Evolutionary conservation across 2,329 filamentous ascomycete genomes (phyloP).

Genomic region (Fusarium sp.): DNA sequence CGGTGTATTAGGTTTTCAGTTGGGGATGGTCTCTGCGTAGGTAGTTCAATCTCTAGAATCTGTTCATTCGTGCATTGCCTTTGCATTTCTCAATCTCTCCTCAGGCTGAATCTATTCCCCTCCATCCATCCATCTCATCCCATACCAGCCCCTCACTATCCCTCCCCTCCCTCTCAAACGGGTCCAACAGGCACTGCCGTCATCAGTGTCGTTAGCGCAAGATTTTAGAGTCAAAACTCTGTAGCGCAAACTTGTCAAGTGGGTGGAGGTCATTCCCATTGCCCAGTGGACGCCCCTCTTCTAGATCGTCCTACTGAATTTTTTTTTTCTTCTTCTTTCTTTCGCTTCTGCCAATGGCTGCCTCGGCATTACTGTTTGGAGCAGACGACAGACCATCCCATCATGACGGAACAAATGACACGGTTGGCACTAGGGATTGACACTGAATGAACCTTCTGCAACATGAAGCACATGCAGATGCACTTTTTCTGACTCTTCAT

Average conservation of each 20-base stretch:
- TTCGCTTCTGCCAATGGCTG: conserved; percentile 32
- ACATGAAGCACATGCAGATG: conserved; percentile 28
- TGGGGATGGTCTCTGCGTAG: neutral
- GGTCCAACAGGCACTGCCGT: conserved; percentile 38
- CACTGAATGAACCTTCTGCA: conserved; percentile 21
- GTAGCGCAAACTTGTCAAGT: conserved; percentile 23
- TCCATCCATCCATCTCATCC: neutral
- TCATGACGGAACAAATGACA: neutral
- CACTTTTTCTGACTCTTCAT: conserved; percentile 6
- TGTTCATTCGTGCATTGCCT: neutral
- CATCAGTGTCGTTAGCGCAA: conserved; percentile 40
- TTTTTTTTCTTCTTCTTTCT: conserved; percentile 17
- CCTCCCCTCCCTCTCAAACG: conserved; percentile 13
- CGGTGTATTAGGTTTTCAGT: neutral
- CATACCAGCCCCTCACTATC: conserved; percentile 25
- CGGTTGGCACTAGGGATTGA: neutral
- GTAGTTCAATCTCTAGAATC: neutral
- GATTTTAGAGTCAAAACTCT: conserved; percentile 38
- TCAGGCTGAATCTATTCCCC: conserved; percentile 2
- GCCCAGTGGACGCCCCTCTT: conserved; percentile 29
- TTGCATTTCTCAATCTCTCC: neutral
- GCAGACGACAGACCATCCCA: neutral
- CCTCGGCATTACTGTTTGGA: conserved; percentile 34
- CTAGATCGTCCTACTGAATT: conserved; percentile 18
- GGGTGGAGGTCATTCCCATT: conserved; percentile 21